A percentile compares a stretch with the other conserved stretches of the same genome.
These are phyloP conservation scores for Apiotrichum akiyoshidainum DNA, from an alignment of 1,284 basidiomycete species.

Conservation along the genomic window DNA sequence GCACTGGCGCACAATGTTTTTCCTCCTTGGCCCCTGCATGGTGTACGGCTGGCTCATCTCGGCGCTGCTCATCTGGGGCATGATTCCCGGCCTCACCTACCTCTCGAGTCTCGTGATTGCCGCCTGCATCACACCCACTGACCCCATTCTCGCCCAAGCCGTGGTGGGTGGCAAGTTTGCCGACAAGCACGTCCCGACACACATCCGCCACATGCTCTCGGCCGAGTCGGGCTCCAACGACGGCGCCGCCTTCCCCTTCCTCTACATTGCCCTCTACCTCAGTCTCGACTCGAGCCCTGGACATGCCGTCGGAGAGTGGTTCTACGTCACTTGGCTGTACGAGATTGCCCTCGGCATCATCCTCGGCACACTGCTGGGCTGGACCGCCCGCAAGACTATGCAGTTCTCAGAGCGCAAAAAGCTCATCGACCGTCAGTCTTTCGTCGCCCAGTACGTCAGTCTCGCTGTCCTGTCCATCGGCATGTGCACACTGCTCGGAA, in stretches of 20 bases:
- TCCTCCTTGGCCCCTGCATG: slow-evolving; percentile 86
- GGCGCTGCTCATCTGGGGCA: slow-evolving; percentile 77
- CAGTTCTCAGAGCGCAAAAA: slow-evolving; percentile 86
- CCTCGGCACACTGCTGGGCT: slow-evolving; percentile 77
- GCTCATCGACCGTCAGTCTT: slow-evolving; percentile 93
- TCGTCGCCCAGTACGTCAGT: slow-evolving; percentile 82
- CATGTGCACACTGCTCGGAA: slow-evolving; percentile 78
- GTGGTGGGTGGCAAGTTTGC: slow-evolving; percentile 96
- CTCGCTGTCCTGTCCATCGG: slow-evolving; percentile 77
- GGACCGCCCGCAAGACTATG: slow-evolving; percentile 84
- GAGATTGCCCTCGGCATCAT: slow-evolving; percentile 76
- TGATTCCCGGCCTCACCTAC: slow-evolving; percentile 82
- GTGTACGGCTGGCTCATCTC: slow-evolving; percentile 81
- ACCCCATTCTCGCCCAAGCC: slow-evolving; percentile 63
- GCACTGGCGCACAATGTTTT: slow-evolving; percentile 85
- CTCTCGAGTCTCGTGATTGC: slow-evolving; percentile 82
- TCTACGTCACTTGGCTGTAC: slow-evolving; percentile 75
- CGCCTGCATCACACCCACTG: slow-evolving; percentile 93
- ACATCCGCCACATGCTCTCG: slow-evolving; percentile 86
- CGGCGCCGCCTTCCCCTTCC: slow-evolving; percentile 92
- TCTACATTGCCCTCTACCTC: slow-evolving; percentile 85
- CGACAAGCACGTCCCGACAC: slow-evolving; percentile 95
- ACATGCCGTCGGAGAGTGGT: slow-evolving; percentile 62
- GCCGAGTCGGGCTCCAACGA: slow-evolving; percentile 93
- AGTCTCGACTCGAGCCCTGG: slow-evolving; percentile 67